These are phyloP conservation scores for Cymbidium sinense DNA, from an alignment of 106 monocot genomes.

Conservation along the genomic window DNA sequence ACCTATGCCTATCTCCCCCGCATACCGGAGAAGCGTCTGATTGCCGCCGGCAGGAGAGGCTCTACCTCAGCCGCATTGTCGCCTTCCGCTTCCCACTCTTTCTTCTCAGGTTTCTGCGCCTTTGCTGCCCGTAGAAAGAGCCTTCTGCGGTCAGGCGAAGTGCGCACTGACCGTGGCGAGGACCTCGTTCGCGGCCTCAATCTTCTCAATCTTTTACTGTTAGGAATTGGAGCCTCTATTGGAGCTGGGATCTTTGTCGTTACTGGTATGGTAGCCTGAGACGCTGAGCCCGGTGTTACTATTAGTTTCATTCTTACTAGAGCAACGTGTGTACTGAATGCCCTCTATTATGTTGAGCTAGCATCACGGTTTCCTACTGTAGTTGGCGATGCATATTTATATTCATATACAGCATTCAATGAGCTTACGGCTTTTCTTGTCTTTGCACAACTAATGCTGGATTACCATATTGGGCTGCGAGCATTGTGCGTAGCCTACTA, in stretches of 20 bases:
- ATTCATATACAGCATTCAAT: slow-evolving; percentile 87
- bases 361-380: slow-evolving; percentile 88
- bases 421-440: slow-evolving; percentile 94
- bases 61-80: not conserved
- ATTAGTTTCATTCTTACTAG: slow-evolving; percentile 92
- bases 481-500: slow-evolving; percentile 89
- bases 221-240: slow-evolving; percentile 89
- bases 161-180: slow-evolving; percentile 16
- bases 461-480: slow-evolving; percentile 99
- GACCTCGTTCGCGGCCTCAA: slow-evolving; percentile 77
- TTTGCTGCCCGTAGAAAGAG: slow-evolving; percentile 58
- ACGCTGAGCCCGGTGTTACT: slow-evolving; percentile 91
- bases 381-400: slow-evolving; percentile 95
- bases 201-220: slow-evolving; percentile 62
- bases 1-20: too few relatives aligned
- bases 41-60: slow-evolving; percentile 16
- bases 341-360: slow-evolving; percentile 92
- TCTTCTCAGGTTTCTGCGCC: slow-evolving; percentile 42
- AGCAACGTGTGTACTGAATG: slow-evolving; percentile 80
- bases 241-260: slow-evolving; percentile 96
- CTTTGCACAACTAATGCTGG: slow-evolving; percentile 89
- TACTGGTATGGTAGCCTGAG: slow-evolving; percentile 88
- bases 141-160: slow-evolving; percentile 12
- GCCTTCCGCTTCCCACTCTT: slow-evolving; percentile 19
- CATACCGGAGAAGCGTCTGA: not conserved